These are phyloP conservation scores for Starmerella geochares DNA, from an alignment of 805 yeast species.

Conservation along the genomic window DNA sequence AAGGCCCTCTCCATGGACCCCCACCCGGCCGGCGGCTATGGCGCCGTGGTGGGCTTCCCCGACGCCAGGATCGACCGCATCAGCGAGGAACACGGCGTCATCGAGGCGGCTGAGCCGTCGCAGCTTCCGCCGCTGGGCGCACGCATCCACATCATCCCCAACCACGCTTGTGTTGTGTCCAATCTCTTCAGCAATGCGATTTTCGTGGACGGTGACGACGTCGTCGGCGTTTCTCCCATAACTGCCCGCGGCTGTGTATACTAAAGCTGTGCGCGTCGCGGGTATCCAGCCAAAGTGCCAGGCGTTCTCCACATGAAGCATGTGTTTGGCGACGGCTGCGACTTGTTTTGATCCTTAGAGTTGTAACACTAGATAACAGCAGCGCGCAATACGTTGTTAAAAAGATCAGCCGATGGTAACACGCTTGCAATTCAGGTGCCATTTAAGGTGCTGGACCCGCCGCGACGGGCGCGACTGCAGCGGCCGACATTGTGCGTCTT, in stretches of 20 bases:
- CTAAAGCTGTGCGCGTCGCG: neutral
- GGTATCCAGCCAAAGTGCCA: too few relatives aligned
- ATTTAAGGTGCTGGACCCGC: too few relatives aligned
- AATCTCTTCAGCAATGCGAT: slow-evolving; percentile 15
- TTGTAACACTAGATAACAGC: too few relatives aligned
- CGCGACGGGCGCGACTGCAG: neutral
- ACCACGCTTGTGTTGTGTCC: slow-evolving; percentile 20
- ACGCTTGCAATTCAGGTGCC: too few relatives aligned
- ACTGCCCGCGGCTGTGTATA: slow-evolving; percentile 16
- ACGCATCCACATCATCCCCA: slow-evolving; percentile 15
- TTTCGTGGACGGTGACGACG: slow-evolving; percentile 9
- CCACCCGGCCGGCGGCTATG: slow-evolving; percentile 14
- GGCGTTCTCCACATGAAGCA: too few relatives aligned
- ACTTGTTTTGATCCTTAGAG: too few relatives aligned
- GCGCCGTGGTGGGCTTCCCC: slow-evolving; percentile 14
- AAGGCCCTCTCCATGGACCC: slow-evolving; percentile 17
- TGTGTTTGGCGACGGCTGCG: too few relatives aligned
- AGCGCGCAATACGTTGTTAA: too few relatives aligned
- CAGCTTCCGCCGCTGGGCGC: slow-evolving; percentile 18
- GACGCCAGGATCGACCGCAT: slow-evolving; percentile 13
- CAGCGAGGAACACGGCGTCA: slow-evolving; percentile 22
- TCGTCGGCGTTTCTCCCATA: slow-evolving; percentile 7
- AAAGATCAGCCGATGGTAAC: too few relatives aligned
- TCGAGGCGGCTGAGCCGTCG: slow-evolving; percentile 16
- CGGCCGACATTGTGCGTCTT: neutral